Conservation (phyloP, 2,329 filamentous ascomycete genomes). For the Aspergillus carbonarius region DNA sequence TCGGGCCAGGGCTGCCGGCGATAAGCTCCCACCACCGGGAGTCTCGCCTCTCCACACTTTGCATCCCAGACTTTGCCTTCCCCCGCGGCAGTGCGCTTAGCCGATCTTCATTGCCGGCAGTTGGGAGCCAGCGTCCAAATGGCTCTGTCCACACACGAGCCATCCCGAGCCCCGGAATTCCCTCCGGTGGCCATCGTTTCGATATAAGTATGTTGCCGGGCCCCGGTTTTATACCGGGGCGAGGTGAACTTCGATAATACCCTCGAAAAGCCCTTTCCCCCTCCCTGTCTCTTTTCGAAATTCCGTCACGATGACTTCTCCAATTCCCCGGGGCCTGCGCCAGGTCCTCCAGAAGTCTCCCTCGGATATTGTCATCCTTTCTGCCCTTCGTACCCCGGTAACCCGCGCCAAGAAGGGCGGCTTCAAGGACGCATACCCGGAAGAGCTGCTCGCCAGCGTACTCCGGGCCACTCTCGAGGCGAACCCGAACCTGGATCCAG, state of each 20-base stretch:
- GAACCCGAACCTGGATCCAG: constrained; percentile 69
- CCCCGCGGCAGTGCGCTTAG: constrained; percentile 36
- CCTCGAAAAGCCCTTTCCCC: neutral
- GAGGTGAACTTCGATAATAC: neutral
- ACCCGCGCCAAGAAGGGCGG: constrained; percentile 79
- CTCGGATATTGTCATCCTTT: constrained; percentile 83
- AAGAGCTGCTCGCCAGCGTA: constrained; percentile 71
- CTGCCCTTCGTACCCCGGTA: constrained; percentile 83
- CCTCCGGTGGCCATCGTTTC: constrained; percentile 40
- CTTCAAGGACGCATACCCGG: constrained; percentile 85
- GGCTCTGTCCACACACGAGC: constrained; percentile 19
- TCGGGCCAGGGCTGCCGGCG: constrained; percentile 5
- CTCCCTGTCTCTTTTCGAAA: neutral
- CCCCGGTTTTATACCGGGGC: constrained; percentile 2
- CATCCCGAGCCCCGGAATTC: constrained; percentile 33
- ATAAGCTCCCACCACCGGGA: neutral
- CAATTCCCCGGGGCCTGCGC: constrained; percentile 64
- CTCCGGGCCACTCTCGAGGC: constrained; percentile 68
- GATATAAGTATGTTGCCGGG: constrained; percentile 24
- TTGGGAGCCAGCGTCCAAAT: constrained; percentile 21
- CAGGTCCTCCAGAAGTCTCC: constrained; percentile 76
- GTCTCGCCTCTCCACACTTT: neutral
- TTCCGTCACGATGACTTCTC: constrained; percentile 43
- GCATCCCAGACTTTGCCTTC: constrained; percentile 26
- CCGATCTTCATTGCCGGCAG: constrained; percentile 37